A percentile compares a stretch with the other conserved stretches of the same genome.
phyloP scores from a whole-genome alignment of 179 eudicot species.

The Beta lomatogona region DNA sequence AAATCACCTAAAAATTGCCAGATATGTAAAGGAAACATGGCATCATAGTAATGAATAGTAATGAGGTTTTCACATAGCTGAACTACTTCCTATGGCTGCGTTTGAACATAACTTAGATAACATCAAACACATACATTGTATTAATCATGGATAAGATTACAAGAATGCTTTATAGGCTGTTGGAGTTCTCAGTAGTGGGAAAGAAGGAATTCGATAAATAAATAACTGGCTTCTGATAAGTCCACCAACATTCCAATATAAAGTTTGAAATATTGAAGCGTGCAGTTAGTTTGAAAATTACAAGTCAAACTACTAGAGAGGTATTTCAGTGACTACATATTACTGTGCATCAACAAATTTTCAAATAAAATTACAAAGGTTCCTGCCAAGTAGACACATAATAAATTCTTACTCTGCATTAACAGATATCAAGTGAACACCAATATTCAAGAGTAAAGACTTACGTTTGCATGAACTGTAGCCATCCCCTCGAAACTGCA shows the following conservation, averaged over 20 bases:
- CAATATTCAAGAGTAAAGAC: constrained; percentile 5
- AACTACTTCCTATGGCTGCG: not conserved
- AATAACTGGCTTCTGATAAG: not conserved
- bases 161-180: not conserved
- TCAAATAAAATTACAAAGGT: too few species aligned
- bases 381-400: not conserved
- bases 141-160: not conserved
- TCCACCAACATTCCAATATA: not conserved
- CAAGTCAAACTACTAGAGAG: not conserved
- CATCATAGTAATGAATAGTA: not conserved
- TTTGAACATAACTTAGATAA: not conserved
- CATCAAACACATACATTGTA: not conserved
- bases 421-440: not conserved
- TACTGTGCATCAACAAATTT: too few species aligned
- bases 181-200: not conserved
- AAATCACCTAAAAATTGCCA: not conserved
- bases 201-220: not conserved
- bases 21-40: not conserved
- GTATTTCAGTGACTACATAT: not conserved
- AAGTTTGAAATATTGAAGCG: not conserved
- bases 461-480: constrained; percentile 82
- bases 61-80: not conserved
- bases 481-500: constrained; percentile 94
- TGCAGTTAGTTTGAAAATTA: not conserved
- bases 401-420: not conserved